Conservation (phyloP, 2,329 filamentous ascomycete species). For the Immersiporthe knoxdaviesiana region DNA sequence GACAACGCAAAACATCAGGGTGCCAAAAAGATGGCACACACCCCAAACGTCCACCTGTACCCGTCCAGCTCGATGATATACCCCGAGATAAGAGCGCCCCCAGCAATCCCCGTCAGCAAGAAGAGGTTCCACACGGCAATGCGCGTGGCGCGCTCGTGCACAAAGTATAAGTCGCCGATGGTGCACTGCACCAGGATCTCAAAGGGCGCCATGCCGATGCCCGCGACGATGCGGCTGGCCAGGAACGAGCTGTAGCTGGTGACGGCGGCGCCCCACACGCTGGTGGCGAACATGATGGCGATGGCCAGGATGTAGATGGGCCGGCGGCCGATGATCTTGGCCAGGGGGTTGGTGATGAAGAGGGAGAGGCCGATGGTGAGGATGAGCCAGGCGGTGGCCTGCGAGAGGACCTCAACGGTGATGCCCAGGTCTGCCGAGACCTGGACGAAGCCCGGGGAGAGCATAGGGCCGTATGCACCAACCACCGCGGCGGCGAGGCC, state of each 20-base stretch:
- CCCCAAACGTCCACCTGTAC: constrained; percentile 51
- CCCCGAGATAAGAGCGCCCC: constrained; percentile 45
- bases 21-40: constrained; percentile 50
- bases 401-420: constrained; percentile 46
- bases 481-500: constrained; percentile 51
- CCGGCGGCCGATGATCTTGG: constrained; percentile 53
- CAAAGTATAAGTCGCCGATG: constrained; percentile 50
- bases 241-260: constrained; percentile 50
- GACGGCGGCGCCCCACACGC: constrained; percentile 51
- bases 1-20: constrained; percentile 47
- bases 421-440: constrained; percentile 49
- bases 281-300: constrained; percentile 50
- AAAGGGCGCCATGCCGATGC: constrained; percentile 54
- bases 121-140: constrained; percentile 48
- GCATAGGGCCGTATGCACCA: constrained; percentile 56
- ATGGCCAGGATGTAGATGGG: constrained; percentile 54
- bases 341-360: constrained; percentile 55
- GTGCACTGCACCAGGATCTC: constrained; percentile 58
- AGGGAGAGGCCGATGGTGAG: constrained; percentile 51
- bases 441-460: constrained; percentile 52
- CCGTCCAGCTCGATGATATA: constrained; percentile 46
- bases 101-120: constrained; percentile 45
- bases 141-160: constrained; percentile 49
- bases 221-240: constrained; percentile 49
- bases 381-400: constrained; percentile 53